Evolutionary conservation across 139 green algal species (phyloP), one percentile per base, ranked within the genome.

Genomic region (Klebsormidium nitens): DNA sequence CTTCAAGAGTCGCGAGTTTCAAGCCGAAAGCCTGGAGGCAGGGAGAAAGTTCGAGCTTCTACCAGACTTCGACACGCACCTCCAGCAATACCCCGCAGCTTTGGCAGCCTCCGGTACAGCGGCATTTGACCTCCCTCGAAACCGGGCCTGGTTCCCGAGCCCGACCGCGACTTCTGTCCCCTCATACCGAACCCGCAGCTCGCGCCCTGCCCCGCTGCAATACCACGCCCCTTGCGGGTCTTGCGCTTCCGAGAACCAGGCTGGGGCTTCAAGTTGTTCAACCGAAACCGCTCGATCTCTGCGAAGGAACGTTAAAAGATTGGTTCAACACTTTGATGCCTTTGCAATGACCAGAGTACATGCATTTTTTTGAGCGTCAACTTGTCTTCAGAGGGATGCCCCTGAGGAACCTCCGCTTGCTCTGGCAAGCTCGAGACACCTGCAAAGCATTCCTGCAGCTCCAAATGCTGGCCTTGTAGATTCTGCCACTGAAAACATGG

Each of bases 41-140:
- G 19, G 17, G 35, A 64, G 35, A 64, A 36, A 64, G 56, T 19
- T 40, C 56, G 35, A 64, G 17, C 14, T 19, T n/a, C 17, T 64
- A 14, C 14, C 14, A 64, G 19, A 52, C 44, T 52, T 17, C 14
- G 44, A 17, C 44, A 19, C 56, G 19, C 17, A 91, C 90, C 91
- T 76, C 94, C 94, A 5, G 89, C 90, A 86, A 99, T 99, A 76
- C 94, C 94, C 59, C 84, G 87, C 11, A 98, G 83, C 87, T 99
- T 99, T 42, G 94, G 94, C 38, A 98, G 82, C 2, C 89, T 82
- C 32, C 94, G 80, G 88, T 98, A 98, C 29, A 99, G 85, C 0
- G 94, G 88, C 17, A 81, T 98, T 85, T 99, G 94, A 29, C 94
- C 94, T 66, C 94, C 94, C 84, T 99, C 93, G 82, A 99, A 99